Evolutionary conservation across 164 flowering plant species (phyloP).

Genomic region (Echeveria elegans): DNA sequence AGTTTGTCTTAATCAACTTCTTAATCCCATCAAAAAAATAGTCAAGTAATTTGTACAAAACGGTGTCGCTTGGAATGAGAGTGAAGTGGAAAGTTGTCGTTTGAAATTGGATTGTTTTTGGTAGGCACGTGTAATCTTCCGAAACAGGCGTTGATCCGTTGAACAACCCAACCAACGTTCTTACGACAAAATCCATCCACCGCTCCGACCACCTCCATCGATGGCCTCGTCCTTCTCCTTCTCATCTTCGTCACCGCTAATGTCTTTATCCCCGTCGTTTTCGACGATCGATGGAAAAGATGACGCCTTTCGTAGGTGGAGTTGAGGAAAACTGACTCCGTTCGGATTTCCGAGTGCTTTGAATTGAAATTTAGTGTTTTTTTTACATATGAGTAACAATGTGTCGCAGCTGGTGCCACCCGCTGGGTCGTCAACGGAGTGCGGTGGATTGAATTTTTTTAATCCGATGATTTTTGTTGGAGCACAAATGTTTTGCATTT

Average conservation of each 20-base stretch:
- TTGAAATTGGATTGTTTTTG: neutral
- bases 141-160: neutral
- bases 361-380: neutral
- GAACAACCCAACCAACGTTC: neutral
- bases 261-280: neutral
- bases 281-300: neutral
- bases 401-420: neutral
- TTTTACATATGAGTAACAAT: neutral
- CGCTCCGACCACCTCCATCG: neutral
- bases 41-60: no score
- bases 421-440: neutral
- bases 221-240: slow-evolving; percentile 1
- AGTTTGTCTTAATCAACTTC: neutral
- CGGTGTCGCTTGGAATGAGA: neutral
- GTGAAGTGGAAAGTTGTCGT: neutral
- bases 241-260: neutral
- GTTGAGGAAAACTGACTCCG: neutral
- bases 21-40: neutral
- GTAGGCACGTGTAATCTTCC: neutral
- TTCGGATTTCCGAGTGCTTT: neutral
- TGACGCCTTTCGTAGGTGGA: neutral
- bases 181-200: slow-evolving; percentile 1
- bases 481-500: slow-evolving; percentile 32
- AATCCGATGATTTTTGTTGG: slow-evolving; percentile 37
- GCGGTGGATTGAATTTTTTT: slow-evolving; percentile 16